These are phyloP conservation scores for Hypoxylon sp. DNA, from an alignment of 2,329 filamentous ascomycete species.

Conservation along the genomic window DNA sequence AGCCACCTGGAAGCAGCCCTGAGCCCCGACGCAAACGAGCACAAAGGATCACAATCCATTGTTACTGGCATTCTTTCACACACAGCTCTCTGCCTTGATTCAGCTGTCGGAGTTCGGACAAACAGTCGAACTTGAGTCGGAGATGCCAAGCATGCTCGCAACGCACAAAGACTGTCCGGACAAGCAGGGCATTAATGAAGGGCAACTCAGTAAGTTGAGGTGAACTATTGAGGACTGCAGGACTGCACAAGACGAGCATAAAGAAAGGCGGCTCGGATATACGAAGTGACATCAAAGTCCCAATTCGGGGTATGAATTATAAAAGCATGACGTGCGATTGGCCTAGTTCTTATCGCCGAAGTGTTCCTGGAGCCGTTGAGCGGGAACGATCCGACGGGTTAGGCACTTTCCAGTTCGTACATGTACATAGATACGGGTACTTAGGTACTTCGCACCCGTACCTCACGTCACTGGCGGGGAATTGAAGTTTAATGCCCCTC, in stretches of 20 bases:
- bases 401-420: too few species aligned
- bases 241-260: neutral
- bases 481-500: constrained; percentile 29
- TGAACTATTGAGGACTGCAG: constrained; percentile 3
- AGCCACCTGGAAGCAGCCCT: constrained; percentile 1
- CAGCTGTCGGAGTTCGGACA: constrained; percentile 37
- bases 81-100: constrained; percentile 2
- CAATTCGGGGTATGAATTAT: constrained; percentile 23
- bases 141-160: constrained; percentile 21
- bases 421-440: constrained; percentile 1
- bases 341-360: constrained; percentile 32
- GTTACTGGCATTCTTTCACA: neutral
- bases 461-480: constrained; percentile 27
- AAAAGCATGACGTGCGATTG: constrained; percentile 29
- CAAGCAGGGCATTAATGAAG: neutral
- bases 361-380: constrained; percentile 20
- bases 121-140: constrained; percentile 24
- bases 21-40: constrained; percentile 28
- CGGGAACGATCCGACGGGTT: constrained; percentile 4
- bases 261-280: constrained; percentile 29
- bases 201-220: constrained; percentile 18
- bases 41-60: constrained; percentile 13
- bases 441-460: constrained; percentile 1
- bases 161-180: constrained; percentile 12
- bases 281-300: constrained; percentile 24